Evolutionary conservation across 352 stramenopile genomes (phyloP).

Genomic region (Pythium sp.): DNA sequence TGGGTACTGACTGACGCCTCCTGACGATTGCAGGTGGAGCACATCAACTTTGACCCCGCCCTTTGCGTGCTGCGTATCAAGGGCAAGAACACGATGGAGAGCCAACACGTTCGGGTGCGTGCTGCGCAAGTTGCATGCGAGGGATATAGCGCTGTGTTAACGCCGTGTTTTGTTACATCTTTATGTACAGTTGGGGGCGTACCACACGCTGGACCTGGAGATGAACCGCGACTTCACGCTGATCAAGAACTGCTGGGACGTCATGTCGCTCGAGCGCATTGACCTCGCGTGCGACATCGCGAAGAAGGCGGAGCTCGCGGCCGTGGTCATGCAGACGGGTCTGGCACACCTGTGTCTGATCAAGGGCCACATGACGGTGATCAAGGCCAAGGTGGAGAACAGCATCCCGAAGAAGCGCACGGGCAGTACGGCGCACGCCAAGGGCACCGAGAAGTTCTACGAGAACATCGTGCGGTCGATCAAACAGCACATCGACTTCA

Average conservation of each 20-base stretch:
- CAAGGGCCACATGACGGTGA: conserved; percentile 95
- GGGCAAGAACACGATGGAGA: conserved; percentile 94
- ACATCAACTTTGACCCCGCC: conserved; percentile 96
- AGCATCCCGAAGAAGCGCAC: conserved; percentile 97
- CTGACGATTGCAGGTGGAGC: conserved; percentile 74
- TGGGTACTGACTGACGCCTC: neutral
- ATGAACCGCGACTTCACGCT: conserved; percentile 96
- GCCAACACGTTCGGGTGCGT: conserved; percentile 91
- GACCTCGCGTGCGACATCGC: conserved; percentile 94
- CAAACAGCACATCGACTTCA: conserved; percentile 95
- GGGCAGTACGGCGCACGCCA: conserved; percentile 91
- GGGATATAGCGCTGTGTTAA: neutral
- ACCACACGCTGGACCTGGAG: conserved; percentile 97
- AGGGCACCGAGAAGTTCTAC: conserved; percentile 96
- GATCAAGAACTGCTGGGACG: conserved; percentile 96
- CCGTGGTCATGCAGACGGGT: conserved; percentile 95
- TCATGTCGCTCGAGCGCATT: conserved; percentile 96
- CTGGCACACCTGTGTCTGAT: conserved; percentile 98
- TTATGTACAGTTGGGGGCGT: conserved; percentile 86
- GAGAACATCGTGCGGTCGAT: conserved; percentile 95
- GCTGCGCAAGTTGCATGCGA: neutral
- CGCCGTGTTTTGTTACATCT: no score
- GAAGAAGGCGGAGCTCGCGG: conserved; percentile 93
- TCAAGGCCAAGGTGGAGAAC: conserved; percentile 93
- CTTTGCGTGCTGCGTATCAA: conserved; percentile 93